phyloP scores from a whole-genome alignment of 192 early-diverging fungal species.

The Anaeromyces robustus region DNA sequence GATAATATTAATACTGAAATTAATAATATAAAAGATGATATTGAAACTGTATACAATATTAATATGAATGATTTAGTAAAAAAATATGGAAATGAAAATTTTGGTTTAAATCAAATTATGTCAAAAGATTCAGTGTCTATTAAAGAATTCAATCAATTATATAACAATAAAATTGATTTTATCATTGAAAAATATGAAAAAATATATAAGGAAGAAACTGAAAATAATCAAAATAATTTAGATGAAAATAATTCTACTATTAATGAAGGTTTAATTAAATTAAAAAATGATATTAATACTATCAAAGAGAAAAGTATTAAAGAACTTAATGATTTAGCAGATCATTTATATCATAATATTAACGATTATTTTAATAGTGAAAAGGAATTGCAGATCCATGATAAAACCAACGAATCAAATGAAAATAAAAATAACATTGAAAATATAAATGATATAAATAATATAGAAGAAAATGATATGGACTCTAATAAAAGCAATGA shows the following conservation, averaged over 20 bases:
- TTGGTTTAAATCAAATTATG: not conserved
- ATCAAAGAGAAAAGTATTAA: not conserved
- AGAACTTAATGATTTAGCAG: not conserved
- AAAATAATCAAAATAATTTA: not conserved
- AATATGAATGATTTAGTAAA: not conserved
- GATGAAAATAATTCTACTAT: not conserved
- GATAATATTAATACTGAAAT: not conserved
- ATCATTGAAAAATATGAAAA: not conserved
- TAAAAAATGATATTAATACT: not conserved
- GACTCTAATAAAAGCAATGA: not conserved
- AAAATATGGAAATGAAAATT: not conserved
- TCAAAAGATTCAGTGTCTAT: not conserved
- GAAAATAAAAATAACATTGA: not conserved
- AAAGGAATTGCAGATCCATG: no score
- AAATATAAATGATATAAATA: not conserved
- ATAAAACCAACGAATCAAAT: no score
- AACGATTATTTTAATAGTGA: no score
- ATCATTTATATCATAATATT: not conserved
- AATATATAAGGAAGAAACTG: not conserved
- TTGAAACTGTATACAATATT: not conserved
- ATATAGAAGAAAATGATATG: not conserved
- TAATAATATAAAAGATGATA: not conserved
- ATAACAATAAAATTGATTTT: not conserved
- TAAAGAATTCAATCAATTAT: not conserved
- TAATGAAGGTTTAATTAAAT: not conserved